Conservation (phyloP, 768 basidiomycete species). For the Lentinula edodes region DNA sequence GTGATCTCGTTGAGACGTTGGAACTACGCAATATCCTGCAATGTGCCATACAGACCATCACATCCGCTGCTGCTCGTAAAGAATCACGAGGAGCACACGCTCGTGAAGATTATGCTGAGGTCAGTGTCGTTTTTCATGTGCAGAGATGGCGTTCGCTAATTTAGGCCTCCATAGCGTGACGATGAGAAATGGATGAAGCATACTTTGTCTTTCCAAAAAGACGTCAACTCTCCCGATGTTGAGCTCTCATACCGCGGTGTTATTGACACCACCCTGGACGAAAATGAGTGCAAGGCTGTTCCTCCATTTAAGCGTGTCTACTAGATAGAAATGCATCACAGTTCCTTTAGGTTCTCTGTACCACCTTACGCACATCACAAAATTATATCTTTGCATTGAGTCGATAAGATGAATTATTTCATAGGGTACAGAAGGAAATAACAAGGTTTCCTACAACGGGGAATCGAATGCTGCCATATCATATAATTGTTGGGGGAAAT, state of each 20-base stretch:
- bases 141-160: conserved; percentile 1
- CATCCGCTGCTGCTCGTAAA: conserved; percentile 87
- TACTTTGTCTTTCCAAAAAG: conserved; percentile 88
- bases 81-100: conserved; percentile 99
- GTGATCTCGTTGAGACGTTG: conserved; percentile 94
- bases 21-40: conserved; percentile 96
- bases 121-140: conserved; percentile 24
- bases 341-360: background rate
- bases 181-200: conserved; percentile 95
- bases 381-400: conserved; percentile 1
- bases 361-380: background rate
- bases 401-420: background rate
- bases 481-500: conserved; percentile 64
- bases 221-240: conserved; percentile 73
- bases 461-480: background rate
- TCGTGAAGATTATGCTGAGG: conserved; percentile 96
- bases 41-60: conserved; percentile 94
- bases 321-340: conserved; percentile 27
- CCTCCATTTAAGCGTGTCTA: conserved; percentile 98
- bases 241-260: conserved; percentile 87
- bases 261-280: conserved; percentile 83
- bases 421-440: background rate
- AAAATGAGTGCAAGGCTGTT: conserved; percentile 93
- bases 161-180: conserved; percentile 59
- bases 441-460: background rate